Conservation (phyloP, 768 basidiomycete species). For the Rhodosporidiobolus sp. region DNA sequence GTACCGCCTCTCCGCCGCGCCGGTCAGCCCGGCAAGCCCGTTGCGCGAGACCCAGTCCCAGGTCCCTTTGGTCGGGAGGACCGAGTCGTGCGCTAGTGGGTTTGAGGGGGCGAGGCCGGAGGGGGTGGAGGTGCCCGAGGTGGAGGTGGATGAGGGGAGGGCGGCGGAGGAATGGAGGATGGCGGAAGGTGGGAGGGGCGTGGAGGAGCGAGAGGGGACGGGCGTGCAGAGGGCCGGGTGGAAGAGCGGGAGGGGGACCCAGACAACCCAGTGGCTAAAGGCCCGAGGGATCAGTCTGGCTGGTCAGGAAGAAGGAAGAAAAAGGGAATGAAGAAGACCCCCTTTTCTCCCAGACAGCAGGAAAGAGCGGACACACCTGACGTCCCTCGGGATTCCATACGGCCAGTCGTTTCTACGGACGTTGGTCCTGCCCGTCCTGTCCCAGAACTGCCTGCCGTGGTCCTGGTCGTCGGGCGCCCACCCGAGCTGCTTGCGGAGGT, state of each 20-base stretch:
- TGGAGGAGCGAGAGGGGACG: not conserved
- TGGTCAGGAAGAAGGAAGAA: not conserved
- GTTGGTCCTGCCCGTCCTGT: not conserved
- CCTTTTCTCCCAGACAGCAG: too few species aligned
- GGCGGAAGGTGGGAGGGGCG: not conserved
- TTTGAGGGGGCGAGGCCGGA: not conserved
- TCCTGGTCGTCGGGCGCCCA: slow-evolving; percentile 2
- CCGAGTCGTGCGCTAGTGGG: not conserved
- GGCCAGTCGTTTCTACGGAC: slow-evolving; percentile 34
- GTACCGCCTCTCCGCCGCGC: slow-evolving; percentile 1
- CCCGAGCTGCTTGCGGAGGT: slow-evolving; percentile 16
- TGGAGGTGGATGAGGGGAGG: not conserved
- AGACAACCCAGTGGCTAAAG: slow-evolving; percentile 35
- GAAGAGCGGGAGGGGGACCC: slow-evolving; percentile 32
- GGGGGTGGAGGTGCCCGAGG: slow-evolving; percentile 1
- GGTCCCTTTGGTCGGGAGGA: slow-evolving; percentile 10
- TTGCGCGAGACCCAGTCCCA: slow-evolving; percentile 10
- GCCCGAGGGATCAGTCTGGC: too few species aligned
- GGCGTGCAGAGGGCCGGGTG: slow-evolving; percentile 19
- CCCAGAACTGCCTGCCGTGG: not conserved
- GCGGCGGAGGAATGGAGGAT: not conserved
- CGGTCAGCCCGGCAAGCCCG: slow-evolving; percentile 14
- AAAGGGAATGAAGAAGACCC: not conserved
- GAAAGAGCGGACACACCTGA: slow-evolving; percentile 2
- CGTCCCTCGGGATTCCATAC: slow-evolving; percentile 11